A percentile compares a stretch with the other conserved stretches of the same genome.
These are phyloP conservation scores for Fraxinus albicans DNA, from an alignment of 305 asterid genomes.

Conservation along the genomic window DNA sequence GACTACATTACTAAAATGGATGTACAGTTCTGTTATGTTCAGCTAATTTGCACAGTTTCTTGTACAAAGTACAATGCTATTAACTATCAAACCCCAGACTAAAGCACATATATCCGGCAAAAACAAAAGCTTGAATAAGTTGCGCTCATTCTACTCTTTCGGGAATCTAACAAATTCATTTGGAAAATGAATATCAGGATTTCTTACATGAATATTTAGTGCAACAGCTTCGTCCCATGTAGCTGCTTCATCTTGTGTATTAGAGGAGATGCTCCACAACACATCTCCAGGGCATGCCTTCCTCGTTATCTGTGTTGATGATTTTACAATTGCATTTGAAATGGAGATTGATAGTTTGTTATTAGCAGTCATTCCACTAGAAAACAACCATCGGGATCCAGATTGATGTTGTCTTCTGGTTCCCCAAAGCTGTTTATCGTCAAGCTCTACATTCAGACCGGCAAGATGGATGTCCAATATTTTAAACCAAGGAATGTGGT, in stretches of 20 bases:
- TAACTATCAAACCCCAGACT: background rate
- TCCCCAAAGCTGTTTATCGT: constrained; percentile 45
- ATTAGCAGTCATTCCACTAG: constrained; percentile 56
- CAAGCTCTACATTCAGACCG: constrained; percentile 46
- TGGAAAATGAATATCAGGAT: constrained; percentile 64
- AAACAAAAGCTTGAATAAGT: background rate
- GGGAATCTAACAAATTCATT: constrained; percentile 30
- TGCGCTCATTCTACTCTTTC: background rate
- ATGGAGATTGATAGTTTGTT: constrained; percentile 37
- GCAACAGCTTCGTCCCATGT: constrained; percentile 48
- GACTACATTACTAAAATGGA: background rate
- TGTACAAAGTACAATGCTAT: background rate
- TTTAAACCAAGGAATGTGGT: constrained; percentile 38
- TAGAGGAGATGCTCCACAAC: constrained; percentile 75
- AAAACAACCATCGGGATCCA: constrained; percentile 71
- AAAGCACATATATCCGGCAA: background rate
- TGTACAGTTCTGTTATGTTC: background rate
- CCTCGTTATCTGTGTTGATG: constrained; percentile 34
- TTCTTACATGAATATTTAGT: constrained; percentile 59
- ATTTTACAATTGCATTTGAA: constrained; percentile 39
- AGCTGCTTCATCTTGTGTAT: constrained; percentile 36
- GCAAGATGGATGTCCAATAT: constrained; percentile 55
- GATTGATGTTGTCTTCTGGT: constrained; percentile 56
- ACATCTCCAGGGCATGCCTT: constrained; percentile 36
- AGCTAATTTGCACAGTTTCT: background rate